Evolutionary conservation across 2,329 filamentous ascomycete species (phyloP), one percentile per base, ranked within the genome.

Genomic region (Beauveria bassiana): DNA sequence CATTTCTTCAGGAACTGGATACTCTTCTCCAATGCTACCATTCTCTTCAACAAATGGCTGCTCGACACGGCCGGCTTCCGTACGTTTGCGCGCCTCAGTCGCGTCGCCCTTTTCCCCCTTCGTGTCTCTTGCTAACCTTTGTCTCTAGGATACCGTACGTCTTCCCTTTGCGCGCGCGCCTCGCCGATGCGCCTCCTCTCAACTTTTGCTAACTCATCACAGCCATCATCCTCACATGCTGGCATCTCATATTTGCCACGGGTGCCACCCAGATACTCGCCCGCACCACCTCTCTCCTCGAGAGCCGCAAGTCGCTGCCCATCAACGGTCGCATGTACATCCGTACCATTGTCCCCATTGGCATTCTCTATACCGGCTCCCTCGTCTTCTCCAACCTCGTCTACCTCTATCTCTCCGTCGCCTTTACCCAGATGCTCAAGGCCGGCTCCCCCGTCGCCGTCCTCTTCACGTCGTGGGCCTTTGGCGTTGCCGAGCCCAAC

Each of bases 1-100:
- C 18, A 22, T 24, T 9, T 58, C n/a, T 38, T 2, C 43, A 83
- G 81, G 60, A 83, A 85, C 70, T 96, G 91, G 91, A 96, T 96
- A 67, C 81, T 90, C 66, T 84, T 95, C 72, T 95, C 90, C 69
- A 93, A 91, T 66, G 81, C 85, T 69, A 91, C 93, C 64, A 96
- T 96, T 71, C 78, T 96, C 64, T 96, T 96, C 81, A 96, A 96
- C 81, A 96, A 96, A 78, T 93, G 89, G 84, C 85, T 96, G 55
- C 82, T 96, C 63, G 85, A 90, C 71, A 86, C 84, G 64, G 83
- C 83, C 69, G 83, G 88, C 62, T 93, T 93, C 75, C 82, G 88
- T 91, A 78, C 80, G 87, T 80, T 65, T 55, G 63, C 42, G 53
- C 63, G 18, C 28, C 31, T 12, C 10, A 8, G 14, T 46, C 52